phyloP scores from a whole-genome alignment of 2,329 filamentous ascomycete genomes.

The Neofusicoccum parvum region DNA sequence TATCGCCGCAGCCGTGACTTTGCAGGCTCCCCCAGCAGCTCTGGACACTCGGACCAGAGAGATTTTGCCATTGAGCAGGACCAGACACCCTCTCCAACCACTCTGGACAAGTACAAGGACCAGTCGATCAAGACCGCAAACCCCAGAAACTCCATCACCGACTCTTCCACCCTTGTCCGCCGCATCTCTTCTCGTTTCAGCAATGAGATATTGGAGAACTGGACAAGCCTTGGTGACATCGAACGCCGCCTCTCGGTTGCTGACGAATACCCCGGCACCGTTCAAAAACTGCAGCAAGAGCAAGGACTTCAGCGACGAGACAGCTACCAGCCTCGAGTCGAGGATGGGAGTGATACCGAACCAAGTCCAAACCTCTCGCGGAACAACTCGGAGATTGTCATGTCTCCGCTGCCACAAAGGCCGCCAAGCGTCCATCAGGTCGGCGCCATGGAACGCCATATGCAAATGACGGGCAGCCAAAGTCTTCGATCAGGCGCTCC shows the following conservation, averaged over 20 bases:
- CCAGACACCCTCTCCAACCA: neutral
- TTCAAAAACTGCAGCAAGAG: slow-evolving; percentile 31
- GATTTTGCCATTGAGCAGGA: slow-evolving; percentile 1
- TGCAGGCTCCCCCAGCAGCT: slow-evolving; percentile 3
- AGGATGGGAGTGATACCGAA: neutral
- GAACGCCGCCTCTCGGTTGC: slow-evolving; percentile 31
- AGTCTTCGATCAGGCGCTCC: neutral
- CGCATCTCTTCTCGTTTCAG: slow-evolving; percentile 1
- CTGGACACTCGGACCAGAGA: slow-evolving; percentile 11
- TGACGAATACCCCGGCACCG: slow-evolving; percentile 7
- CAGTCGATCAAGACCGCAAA: neutral
- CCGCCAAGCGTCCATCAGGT: slow-evolving; percentile 4
- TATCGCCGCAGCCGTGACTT: slow-evolving; percentile 17
- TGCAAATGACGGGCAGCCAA: neutral
- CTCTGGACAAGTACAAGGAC: slow-evolving; percentile 17
- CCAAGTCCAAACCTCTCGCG: neutral
- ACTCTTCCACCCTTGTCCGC: slow-evolving; percentile 13
- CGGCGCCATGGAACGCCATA: slow-evolving; percentile 5
- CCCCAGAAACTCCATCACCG: neutral
- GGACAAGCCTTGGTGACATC: slow-evolving; percentile 37
- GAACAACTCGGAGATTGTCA: neutral
- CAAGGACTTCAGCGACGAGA: slow-evolving; percentile 38
- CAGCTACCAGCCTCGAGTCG: slow-evolving; percentile 32
- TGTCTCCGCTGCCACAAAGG: slow-evolving; percentile 13
- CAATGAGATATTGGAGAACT: slow-evolving; percentile 30